These are phyloP conservation scores for Colletotrichum sp. DNA, from an alignment of 2,329 filamentous ascomycete genomes.

Conservation along the genomic window DNA sequence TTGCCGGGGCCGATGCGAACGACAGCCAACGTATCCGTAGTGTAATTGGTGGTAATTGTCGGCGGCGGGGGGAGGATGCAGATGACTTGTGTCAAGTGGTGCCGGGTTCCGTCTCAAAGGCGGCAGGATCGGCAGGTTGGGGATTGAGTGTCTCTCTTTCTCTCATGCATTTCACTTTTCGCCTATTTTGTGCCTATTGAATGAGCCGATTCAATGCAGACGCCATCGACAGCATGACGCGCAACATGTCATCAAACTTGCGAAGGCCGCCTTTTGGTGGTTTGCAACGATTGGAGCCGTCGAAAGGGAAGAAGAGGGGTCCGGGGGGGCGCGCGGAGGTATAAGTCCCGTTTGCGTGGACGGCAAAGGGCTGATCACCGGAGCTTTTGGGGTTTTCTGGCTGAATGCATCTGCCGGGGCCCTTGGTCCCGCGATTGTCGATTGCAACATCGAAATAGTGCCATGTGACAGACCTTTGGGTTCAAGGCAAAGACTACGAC, in stretches of 20 bases:
- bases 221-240: neutral
- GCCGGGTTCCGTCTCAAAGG: neutral
- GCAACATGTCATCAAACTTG: neutral
- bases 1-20: neutral
- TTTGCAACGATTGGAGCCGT: neutral
- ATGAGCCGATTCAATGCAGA: neutral
- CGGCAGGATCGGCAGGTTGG: neutral
- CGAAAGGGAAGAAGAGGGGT: neutral
- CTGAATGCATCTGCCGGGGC: constrained; percentile 3
- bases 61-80: neutral
- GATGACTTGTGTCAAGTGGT: neutral
- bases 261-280: neutral
- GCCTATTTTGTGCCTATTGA: neutral
- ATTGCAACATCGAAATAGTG: neutral
- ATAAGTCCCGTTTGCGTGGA: neutral
- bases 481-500: neutral
- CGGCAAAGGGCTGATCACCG: neutral
- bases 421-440: constrained; percentile 7
- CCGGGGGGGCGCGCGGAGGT: neutral
- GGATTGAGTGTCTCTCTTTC: neutral
- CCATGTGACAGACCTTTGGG: constrained; percentile 1
- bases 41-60: neutral
- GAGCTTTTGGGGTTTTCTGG: neutral
- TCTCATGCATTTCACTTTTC: neutral
- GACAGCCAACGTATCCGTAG: neutral